phyloP scores from a whole-genome alignment of 2,329 filamentous ascomycete species.

The Xylariaceae sp. region DNA sequence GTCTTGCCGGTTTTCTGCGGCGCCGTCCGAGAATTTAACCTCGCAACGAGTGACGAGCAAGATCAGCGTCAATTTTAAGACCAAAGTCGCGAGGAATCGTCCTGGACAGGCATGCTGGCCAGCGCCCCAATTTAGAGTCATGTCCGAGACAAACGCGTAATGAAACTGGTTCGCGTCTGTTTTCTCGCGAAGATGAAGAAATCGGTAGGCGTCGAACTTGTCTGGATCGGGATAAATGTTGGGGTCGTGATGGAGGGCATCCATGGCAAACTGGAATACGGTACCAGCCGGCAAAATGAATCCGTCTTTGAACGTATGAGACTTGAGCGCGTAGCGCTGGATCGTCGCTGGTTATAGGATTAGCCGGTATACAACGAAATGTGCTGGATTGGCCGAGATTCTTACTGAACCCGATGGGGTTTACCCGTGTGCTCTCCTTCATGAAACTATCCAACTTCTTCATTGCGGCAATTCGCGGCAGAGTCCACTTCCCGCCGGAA shows the following conservation, averaged over 20 bases:
- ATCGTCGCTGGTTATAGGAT: constrained; percentile 14
- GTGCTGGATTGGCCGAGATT: not conserved
- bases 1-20: not conserved
- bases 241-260: constrained; percentile 16
- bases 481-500: constrained; percentile 12
- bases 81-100: constrained; percentile 18
- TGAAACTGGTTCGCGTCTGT: constrained; percentile 24
- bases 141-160: constrained; percentile 23
- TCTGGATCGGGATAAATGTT: constrained; percentile 13
- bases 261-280: constrained; percentile 16
- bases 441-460: constrained; percentile 23
- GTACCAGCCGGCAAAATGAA: constrained; percentile 19
- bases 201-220: constrained; percentile 22
- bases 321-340: constrained; percentile 12
- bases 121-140: constrained; percentile 18
- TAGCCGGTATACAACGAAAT: not conserved
- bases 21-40: not conserved
- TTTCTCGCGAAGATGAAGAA: constrained; percentile 13
- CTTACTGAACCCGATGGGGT: constrained; percentile 13
- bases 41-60: constrained; percentile 21
- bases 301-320: constrained; percentile 22
- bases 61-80: constrained; percentile 20
- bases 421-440: constrained; percentile 20
- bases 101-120: constrained; percentile 25
- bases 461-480: constrained; percentile 6